Conservation (phyloP, 2,329 filamentous ascomycete species). For the Chaetomium sp. region DNA sequence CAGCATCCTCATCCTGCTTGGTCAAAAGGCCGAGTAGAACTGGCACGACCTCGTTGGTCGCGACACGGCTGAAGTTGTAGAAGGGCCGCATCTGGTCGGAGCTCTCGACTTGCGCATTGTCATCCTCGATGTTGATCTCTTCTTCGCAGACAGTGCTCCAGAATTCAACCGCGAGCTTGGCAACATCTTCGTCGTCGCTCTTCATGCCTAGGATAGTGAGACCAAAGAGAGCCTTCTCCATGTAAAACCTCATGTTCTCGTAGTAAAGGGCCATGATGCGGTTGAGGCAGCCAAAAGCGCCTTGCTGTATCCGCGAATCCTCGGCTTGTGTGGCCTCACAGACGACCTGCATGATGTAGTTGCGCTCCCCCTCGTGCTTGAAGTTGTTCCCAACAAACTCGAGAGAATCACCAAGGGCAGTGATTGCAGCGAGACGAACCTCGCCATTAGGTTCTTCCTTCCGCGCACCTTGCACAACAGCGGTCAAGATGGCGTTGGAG, state of each 20-base stretch:
- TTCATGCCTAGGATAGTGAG: conserved; percentile 98
- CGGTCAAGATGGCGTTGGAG: conserved; percentile 96
- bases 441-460: conserved; percentile 92
- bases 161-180: conserved; percentile 97
- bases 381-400: conserved; percentile 99
- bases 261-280: conserved; percentile 99
- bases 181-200: conserved; percentile 93
- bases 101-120: conserved; percentile 72
- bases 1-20: conserved; percentile 95
- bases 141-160: conserved; percentile 99
- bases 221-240: conserved; percentile 98
- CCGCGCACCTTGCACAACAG: conserved; percentile 92
- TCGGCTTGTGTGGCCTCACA: conserved; percentile 96
- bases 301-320: conserved; percentile 87
- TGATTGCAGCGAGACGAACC: conserved; percentile 87
- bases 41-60: conserved; percentile 88
- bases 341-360: conserved; percentile 99
- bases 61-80: conserved; percentile 92
- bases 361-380: conserved; percentile 96
- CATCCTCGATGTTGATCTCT: conserved; percentile 95
- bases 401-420: conserved; percentile 88
- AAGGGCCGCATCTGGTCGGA: conserved; percentile 81
- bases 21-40: conserved; percentile 83
- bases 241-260: conserved; percentile 99
- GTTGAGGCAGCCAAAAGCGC: conserved; percentile 94